These are phyloP conservation scores for Marasmius sp. DNA, from an alignment of 1,284 basidiomycete species.

Conservation along the genomic window DNA sequence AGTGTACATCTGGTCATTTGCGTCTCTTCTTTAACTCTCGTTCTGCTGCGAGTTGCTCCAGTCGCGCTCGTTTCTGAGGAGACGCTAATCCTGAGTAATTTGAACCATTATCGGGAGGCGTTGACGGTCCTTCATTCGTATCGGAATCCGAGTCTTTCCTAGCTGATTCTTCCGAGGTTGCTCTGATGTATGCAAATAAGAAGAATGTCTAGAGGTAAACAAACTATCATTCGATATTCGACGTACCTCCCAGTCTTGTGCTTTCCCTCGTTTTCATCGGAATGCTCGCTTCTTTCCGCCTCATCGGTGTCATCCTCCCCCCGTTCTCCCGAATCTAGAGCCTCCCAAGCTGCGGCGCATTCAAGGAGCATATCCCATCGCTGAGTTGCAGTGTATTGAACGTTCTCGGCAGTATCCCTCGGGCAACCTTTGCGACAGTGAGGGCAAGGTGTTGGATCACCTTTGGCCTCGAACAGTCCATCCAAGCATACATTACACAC, in stretches of 20 bases:
- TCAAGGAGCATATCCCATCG: constrained; percentile 50
- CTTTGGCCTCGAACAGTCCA: constrained; percentile 22
- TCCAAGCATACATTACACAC: constrained; percentile 40
- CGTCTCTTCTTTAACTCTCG: background rate
- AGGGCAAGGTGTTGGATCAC: constrained; percentile 38
- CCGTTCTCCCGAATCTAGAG: constrained; percentile 30
- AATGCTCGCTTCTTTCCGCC: constrained; percentile 42
- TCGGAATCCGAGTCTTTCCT: too few relatives aligned
- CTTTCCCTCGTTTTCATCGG: constrained; percentile 29
- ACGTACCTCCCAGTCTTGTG: background rate
- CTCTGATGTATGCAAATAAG: too few relatives aligned
- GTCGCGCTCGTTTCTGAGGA: too few relatives aligned
- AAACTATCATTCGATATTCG: too few relatives aligned
- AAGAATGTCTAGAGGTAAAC: too few relatives aligned
- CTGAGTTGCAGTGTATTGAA: constrained; percentile 42
- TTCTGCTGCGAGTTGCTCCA: too few relatives aligned
- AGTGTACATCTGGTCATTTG: background rate
- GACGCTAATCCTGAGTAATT: too few relatives aligned
- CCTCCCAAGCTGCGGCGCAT: constrained; percentile 40
- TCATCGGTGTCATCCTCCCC: constrained; percentile 38
- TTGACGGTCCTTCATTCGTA: too few relatives aligned
- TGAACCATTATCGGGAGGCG: too few relatives aligned
- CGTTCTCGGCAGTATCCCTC: constrained; percentile 36
- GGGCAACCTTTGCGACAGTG: constrained; percentile 34
- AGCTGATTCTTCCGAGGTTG: too few relatives aligned